These are phyloP conservation scores for Eucalyptus globulus DNA, from an alignment of 345 rosid genomes.

Conservation along the genomic window DNA sequence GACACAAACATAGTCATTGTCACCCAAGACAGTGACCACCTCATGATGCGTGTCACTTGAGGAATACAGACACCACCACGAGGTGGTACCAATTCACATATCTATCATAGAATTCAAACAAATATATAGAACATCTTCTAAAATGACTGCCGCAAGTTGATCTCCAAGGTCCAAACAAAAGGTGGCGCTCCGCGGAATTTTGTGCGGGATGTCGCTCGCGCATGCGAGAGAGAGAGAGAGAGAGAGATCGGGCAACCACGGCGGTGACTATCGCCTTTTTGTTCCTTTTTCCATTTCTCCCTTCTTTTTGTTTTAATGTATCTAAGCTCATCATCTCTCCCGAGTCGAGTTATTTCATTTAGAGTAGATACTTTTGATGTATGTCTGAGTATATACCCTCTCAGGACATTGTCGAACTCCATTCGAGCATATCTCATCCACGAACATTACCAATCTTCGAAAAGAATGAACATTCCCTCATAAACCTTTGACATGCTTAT, in stretches of 20 bases:
- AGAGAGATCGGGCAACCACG: no score
- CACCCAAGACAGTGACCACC: not conserved
- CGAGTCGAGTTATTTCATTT: no score
- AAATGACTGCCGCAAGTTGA: not conserved
- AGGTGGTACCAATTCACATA: not conserved
- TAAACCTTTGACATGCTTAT: not conserved
- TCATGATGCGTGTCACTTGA: not conserved
- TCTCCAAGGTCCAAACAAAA: not conserved
- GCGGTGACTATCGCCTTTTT: no score
- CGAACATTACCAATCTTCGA: not conserved
- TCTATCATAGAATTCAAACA: not conserved
- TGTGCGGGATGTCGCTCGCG: not conserved
- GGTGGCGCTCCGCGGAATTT: not conserved
- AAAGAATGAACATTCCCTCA: not conserved
- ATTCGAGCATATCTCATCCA: not conserved
- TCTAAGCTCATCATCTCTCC: no score
- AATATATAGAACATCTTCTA: not conserved
- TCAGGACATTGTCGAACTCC: no score
- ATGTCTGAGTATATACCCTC: no score
- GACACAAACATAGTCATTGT: not conserved
- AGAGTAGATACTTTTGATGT: no score
- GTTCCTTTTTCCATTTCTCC: no score
- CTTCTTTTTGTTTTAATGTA: no score
- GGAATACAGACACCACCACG: not conserved
- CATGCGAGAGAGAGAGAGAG: not conserved